Conservation (phyloP, 345 rosid species). For the Erysimum cheiranthoides region DNA sequence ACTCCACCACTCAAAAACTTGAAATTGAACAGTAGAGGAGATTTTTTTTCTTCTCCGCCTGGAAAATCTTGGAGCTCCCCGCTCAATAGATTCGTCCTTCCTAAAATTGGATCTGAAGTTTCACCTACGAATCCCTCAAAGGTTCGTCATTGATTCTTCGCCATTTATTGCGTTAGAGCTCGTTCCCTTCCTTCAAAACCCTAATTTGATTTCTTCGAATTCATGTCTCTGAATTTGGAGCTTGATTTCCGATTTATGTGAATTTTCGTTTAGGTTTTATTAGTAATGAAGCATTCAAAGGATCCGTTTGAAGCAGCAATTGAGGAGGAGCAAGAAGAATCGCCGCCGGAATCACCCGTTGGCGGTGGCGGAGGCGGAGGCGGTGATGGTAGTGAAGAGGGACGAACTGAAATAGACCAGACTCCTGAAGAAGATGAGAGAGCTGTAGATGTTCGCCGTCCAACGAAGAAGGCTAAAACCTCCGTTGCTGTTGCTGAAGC, state of each 20-base stretch:
- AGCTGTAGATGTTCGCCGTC: slow-evolving; percentile 29
- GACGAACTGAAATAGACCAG: slow-evolving; percentile 29
- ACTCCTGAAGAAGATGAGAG: slow-evolving; percentile 51
- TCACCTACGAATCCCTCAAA: not conserved
- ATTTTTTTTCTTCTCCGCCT: slow-evolving; percentile 4
- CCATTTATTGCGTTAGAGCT: not conserved
- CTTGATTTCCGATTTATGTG: not conserved
- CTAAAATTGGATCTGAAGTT: slow-evolving; percentile 27
- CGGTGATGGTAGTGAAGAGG: slow-evolving; percentile 35
- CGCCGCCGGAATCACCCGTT: slow-evolving; percentile 64
- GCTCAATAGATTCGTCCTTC: slow-evolving; percentile 19
- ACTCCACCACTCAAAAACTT: not conserved
- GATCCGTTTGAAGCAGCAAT: slow-evolving; percentile 94
- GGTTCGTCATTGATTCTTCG: not conserved
- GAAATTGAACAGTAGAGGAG: not conserved
- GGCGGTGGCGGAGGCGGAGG: slow-evolving; percentile 50
- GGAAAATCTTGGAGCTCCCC: not conserved
- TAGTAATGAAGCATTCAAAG: slow-evolving; percentile 75
- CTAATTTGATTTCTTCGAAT: not conserved
- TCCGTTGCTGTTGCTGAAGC: slow-evolving; percentile 30
- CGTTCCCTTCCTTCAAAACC: slow-evolving; percentile 17
- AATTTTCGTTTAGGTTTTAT: slow-evolving; percentile 20
- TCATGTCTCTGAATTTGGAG: not conserved
- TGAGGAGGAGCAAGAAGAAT: slow-evolving; percentile 80
- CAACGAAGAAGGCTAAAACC: slow-evolving; percentile 34